These are phyloP conservation scores for Monilinia fructigena DNA, from an alignment of 2,329 filamentous ascomycete species.

Conservation along the genomic window DNA sequence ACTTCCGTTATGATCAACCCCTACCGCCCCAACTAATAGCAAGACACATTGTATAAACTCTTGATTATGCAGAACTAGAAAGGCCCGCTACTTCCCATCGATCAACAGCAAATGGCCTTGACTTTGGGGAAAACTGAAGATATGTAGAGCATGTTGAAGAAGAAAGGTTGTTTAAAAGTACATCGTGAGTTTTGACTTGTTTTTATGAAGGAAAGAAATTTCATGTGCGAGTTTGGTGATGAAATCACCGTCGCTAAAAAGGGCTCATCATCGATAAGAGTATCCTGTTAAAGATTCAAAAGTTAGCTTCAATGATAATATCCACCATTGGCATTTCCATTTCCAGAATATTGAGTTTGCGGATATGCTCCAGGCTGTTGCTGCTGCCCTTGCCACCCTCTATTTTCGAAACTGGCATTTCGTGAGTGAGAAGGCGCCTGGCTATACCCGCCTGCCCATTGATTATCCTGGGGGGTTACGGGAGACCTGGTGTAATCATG, in stretches of 20 bases:
- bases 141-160: neutral
- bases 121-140: neutral
- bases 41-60: neutral
- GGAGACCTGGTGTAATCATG: conserved; percentile 23
- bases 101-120: neutral
- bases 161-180: conserved; percentile 14
- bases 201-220: neutral
- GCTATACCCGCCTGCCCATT: conserved; percentile 15
- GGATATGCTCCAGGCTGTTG: conserved; percentile 16
- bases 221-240: neutral
- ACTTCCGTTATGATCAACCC: conserved; percentile 20
- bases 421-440: conserved; percentile 19
- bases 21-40: neutral
- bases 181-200: neutral
- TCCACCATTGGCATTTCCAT: conserved; percentile 20
- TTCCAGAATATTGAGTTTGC: conserved; percentile 14
- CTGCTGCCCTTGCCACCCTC: conserved; percentile 22
- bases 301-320: conserved; percentile 26
- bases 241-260: neutral
- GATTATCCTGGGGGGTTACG: conserved; percentile 13
- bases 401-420: conserved; percentile 17
- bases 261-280: conserved; percentile 24
- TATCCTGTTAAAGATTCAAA: conserved; percentile 23
- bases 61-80: neutral
- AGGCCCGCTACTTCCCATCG: neutral